Evolutionary conservation across 2,329 filamentous ascomycete genomes (phyloP), one percentile per base, ranked within the genome.

Genomic region (Pseudogymnoascus sp.): DNA sequence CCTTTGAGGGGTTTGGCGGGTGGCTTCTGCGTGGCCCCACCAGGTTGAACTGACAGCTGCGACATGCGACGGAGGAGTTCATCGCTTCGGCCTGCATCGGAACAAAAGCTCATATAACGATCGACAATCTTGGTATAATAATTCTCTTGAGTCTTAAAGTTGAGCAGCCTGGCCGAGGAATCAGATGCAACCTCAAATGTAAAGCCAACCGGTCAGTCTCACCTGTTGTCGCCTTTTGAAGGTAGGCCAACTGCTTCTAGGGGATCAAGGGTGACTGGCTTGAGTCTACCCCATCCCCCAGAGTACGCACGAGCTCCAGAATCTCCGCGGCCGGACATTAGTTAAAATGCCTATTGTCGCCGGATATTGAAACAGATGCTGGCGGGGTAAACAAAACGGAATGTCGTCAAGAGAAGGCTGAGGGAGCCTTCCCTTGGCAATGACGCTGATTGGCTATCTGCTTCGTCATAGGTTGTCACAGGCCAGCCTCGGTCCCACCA

Each of bases 221-320:
- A 93, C 92, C 89, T 88, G 59, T 82, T 89, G 75, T 97, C 93
- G 62, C 93, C 93, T 73, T 96, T 97, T 1, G 92, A 96, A 4
- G 91, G 91, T 68, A 96, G 81, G 1, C 93, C 93, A 68, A 96
- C 89, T 65, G 81, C 83, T 69, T 96, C 90, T 29, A 97, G 79
- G 12, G 90, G 85, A 74, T 97, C 92, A 64, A 86, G 78, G 51
- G 88, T 84, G 65, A 87, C 82, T 11, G 90, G 88, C 74, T 89
- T 92, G 67, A 96, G 78, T 67, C 89, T 82, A 65, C 83, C 84
- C 86, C 88, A 90, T 68, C 84, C 80, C 61, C 81, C 81, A 59
- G 85, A 83, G 42, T 71, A 21, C 61, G 59, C 34, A 40, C 59
- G 36, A 61, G 4, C 34, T 26, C 59, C 36, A 64, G 62, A 68